Conservation (phyloP, 2,329 filamentous ascomycete species). For the Aspergillus arachidicola region DNA sequence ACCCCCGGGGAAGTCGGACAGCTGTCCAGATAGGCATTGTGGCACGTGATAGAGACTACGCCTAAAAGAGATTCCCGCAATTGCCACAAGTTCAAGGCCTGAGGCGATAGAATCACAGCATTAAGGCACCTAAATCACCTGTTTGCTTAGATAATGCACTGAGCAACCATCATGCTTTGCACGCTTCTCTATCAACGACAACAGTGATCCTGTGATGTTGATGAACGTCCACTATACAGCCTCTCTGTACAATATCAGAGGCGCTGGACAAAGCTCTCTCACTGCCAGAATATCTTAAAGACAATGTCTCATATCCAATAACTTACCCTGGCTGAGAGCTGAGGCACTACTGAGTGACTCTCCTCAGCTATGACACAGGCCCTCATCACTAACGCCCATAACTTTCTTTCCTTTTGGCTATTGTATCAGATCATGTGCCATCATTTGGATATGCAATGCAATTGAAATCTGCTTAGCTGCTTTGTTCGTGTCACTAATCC, state of each 20-base stretch:
- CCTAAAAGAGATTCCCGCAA: constrained; percentile 10
- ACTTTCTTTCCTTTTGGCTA: not conserved
- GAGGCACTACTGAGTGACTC: constrained; percentile 12
- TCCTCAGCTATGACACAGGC: constrained; percentile 9
- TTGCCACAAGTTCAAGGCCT: constrained; percentile 8
- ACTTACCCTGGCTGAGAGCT: constrained; percentile 1
- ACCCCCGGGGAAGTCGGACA: constrained; percentile 27
- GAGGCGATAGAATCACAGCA: constrained; percentile 10
- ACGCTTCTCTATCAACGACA: constrained; percentile 16
- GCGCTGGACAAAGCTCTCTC: not conserved
- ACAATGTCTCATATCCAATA: not conserved
- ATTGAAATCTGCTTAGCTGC: not conserved
- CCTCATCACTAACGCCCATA: not conserved
- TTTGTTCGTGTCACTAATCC: not conserved
- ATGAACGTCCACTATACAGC: constrained; percentile 16
- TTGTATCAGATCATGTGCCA: not conserved
- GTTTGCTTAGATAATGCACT: constrained; percentile 21
- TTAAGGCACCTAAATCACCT: constrained; percentile 15
- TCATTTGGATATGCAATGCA: not conserved
- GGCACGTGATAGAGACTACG: constrained; percentile 20
- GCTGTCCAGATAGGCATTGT: constrained; percentile 24
- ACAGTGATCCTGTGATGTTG: constrained; percentile 9
- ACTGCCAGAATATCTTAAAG: not conserved
- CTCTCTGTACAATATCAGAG: not conserved
- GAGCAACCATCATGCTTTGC: constrained; percentile 21